Evolutionary conservation across 2,329 filamentous ascomycete genomes (phyloP), one percentile per base, ranked within the genome.

Genomic region (Alternaria atra): DNA sequence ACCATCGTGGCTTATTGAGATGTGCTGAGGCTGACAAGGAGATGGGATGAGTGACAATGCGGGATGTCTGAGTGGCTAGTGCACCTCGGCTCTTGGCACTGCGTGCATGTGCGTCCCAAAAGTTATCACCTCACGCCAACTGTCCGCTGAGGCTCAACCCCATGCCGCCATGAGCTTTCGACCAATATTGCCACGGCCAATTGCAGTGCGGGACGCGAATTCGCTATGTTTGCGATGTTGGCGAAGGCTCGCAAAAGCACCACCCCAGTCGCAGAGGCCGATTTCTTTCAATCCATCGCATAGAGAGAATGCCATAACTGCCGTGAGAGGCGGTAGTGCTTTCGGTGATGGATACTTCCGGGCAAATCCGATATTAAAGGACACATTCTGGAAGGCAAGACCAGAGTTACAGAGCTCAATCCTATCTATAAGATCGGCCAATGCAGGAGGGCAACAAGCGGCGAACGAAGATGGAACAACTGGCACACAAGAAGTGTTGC

Each of bases 321-420:
- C 67, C 13, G 71, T 70, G 17, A 74, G 72, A 67, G 71, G 69
- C 43, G 68, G 72, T 63, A 74, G 61, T 44, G 54, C 73, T 13
- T 78, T 80, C 61, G 68, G 65, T 63, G 77, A 73, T 55, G 76
- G 78, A 60, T 80, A 80, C 63, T 80, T 80, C 58, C 77, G 75
- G 70, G 70, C 76, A 39, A 80, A 80, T 59, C 61, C 73, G 15
- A 59, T 71, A 17, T 59, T 79, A 6, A 74, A 73, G 39, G 75
- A 79, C 12, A 65, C 73, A 3, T 69, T 79, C 40, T 69, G 69
- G 52, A 67, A 55, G 23, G 67, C 77, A 15, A 66, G 66, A 47
- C 65, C 73, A 15, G 72, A 74, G 12, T 48, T 79, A 23, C 74
- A 74, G 64, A 77, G 74, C 63, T 72, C 73, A 34, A 71, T 74